A percentile compares a stretch with the other conserved stretches of the same genome.
phyloP scores from a whole-genome alignment of 306 rosid genomes.

The Lathyrus aphaca region DNA sequence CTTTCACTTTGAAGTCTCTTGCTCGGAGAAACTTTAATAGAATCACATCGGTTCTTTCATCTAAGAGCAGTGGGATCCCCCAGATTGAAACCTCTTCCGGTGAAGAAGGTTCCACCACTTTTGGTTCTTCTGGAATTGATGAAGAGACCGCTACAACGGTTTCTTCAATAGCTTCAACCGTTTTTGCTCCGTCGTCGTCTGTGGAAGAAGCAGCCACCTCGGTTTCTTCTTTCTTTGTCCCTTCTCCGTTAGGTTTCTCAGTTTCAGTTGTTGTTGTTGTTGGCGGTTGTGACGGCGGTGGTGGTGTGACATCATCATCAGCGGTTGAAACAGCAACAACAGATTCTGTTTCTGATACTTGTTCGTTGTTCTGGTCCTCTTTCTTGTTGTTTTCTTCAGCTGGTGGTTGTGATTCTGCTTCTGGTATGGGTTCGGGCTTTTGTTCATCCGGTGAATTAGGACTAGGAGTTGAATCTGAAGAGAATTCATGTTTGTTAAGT shows the following conservation, averaged over 20 bases:
- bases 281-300: neutral
- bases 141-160: slow-evolving; percentile 52
- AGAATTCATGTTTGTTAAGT: slow-evolving; percentile 58
- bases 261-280: neutral
- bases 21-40: slow-evolving; percentile 72
- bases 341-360: slow-evolving; percentile 1
- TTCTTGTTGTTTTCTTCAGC: neutral
- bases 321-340: slow-evolving; percentile 1
- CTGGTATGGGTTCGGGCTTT: neutral
- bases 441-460: slow-evolving; percentile 36
- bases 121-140: neutral
- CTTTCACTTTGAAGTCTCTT: slow-evolving; percentile 70
- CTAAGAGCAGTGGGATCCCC: slow-evolving; percentile 64
- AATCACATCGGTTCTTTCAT: slow-evolving; percentile 64
- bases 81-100: slow-evolving; percentile 57
- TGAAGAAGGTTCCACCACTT: slow-evolving; percentile 9
- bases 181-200: slow-evolving; percentile 66
- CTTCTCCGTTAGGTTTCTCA: slow-evolving; percentile 13
- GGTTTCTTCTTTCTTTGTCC: slow-evolving; percentile 32
- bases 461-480: slow-evolving; percentile 10
- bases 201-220: slow-evolving; percentile 26
- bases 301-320: slow-evolving; percentile 15
- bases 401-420: neutral
- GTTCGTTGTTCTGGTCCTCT: slow-evolving; percentile 24
- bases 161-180: slow-evolving; percentile 69